Evolutionary conservation across 2,329 filamentous ascomycete species (phyloP), one percentile per base, ranked within the genome.

Genomic region (Coniella lustricola): DNA sequence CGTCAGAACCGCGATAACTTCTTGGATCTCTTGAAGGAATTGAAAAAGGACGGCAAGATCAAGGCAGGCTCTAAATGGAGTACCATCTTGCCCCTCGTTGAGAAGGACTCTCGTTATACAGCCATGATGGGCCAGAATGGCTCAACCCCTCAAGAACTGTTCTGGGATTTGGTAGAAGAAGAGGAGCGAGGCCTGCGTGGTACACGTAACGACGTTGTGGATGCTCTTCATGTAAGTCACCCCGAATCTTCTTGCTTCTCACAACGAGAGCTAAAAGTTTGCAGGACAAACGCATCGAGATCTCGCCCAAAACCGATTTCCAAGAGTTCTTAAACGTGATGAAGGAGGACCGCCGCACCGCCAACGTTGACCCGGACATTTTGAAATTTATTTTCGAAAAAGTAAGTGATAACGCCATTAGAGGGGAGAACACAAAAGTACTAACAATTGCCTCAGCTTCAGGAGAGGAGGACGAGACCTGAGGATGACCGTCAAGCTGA

Each of bases 81-180:
- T 66, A 79, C 90, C 51, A 76, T 97, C 54, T 74, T 85, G 56
- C 81, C 85, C 1, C 64, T 85, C 41, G 78, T 98, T 57, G 79
- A 87, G 58, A 74, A 86, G 48, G 93, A 98, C 60, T 77, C 84
- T 41, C 87, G 90, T 56, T 97, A 95, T 67, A 76, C 74, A 58
- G 82, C 81, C 55, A 89, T 95, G 74, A 77, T 90, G 51, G 90
- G 90, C 44, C 88, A 94, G 62, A 69, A 79, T 50, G 90, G 91
- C 48, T 95, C 90, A 4, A 86, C 81, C 4, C 88, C 93, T 13
- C 76, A 95, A 55, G 90, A 97, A 60, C 74, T 98, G 7, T 97
- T 98, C 71, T 96, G 91, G 89, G 93, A 98, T 64, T 74, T 90
- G 41, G 77, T 97, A 21, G 93, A 97, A 64, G 90, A 95, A 64